Evolutionary conservation across 805 yeast genomes (phyloP), one percentile per base, ranked within the genome.

Genomic region (Kodamaea jinghongensis): DNA sequence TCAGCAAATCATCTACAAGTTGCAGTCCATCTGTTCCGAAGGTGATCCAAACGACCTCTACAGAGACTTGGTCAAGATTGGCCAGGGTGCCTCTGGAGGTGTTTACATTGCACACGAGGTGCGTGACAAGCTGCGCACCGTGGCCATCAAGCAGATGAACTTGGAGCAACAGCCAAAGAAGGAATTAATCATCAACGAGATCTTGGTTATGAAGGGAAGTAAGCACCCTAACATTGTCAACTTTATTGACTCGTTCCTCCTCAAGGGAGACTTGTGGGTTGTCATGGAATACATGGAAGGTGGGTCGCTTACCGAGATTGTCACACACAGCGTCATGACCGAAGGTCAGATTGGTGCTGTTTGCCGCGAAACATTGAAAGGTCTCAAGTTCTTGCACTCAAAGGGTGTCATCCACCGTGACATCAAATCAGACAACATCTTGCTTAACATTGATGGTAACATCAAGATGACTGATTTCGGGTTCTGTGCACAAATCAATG

Each of bases 261-360:
- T 86, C 41, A 80, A 78, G 43, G 86, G 86, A 32, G 89, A 84
- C 50, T 70, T 93, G 40, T 93, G 99, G 99, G 98, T 93, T 7
- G 81, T 93, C 14, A 93, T 93, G 99, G 99, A 93, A 63, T 93
- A 87, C 58, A 93, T 93, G 99, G 97, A 93, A 61, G 99, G 99
- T 46, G 99, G 99, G 2, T 83, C 95, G 0, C 71, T 93, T 50
- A 91, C 99, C 0, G 99, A 93, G 64, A 91, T 93, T 25, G 96
- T 93, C 12, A 87, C 96, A 0, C 90, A 90, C 58, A 79, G 80
- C 57, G 83, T 83, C 38, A 80, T 93, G 84, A 79, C 95, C 2
- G 99, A 93, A 55, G 87, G 86, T 10, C 98, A 93, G 62, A 93
- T 93, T 57, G 96, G 95, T 30, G 88, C 96, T 1, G 96, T 93